phyloP scores from a whole-genome alignment of 139 green algal genomes.

The Chlamydomonas schloesseri region DNA sequence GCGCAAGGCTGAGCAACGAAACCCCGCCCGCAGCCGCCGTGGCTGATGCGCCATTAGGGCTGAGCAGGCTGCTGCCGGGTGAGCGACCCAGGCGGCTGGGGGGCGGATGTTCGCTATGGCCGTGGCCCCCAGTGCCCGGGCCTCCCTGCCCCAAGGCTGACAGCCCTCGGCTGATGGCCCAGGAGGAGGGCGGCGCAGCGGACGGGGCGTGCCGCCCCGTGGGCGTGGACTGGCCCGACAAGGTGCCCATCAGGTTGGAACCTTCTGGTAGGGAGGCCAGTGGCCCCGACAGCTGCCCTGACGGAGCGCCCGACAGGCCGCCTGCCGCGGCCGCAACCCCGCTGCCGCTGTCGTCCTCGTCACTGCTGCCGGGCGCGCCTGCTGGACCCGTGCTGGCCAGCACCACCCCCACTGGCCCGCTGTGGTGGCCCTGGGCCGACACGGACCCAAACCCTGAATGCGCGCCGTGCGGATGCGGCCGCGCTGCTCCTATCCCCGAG shows the following conservation, averaged over 20 bases:
- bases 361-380: not conserved
- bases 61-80: not conserved
- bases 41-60: no score
- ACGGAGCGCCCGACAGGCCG: no score
- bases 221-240: slow-evolving; percentile 7
- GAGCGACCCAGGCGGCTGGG: slow-evolving; percentile 16
- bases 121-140: not conserved
- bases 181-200: not conserved
- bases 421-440: no score
- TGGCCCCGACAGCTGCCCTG: no score
- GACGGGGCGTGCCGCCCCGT: not conserved
- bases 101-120: not conserved
- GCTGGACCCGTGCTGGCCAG: no score
- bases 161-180: not conserved
- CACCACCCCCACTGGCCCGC: no score
- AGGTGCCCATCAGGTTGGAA: not conserved
- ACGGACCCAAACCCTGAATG: no score
- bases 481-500: no score
- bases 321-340: not conserved
- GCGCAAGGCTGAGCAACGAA: not conserved
- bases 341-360: not conserved
- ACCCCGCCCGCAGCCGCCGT: no score
- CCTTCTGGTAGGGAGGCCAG: not conserved
- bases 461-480: no score
- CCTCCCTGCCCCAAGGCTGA: not conserved